Evolutionary conservation across 805 yeast species (phyloP).

Genomic region (Pichia nanzhaoensis): DNA sequence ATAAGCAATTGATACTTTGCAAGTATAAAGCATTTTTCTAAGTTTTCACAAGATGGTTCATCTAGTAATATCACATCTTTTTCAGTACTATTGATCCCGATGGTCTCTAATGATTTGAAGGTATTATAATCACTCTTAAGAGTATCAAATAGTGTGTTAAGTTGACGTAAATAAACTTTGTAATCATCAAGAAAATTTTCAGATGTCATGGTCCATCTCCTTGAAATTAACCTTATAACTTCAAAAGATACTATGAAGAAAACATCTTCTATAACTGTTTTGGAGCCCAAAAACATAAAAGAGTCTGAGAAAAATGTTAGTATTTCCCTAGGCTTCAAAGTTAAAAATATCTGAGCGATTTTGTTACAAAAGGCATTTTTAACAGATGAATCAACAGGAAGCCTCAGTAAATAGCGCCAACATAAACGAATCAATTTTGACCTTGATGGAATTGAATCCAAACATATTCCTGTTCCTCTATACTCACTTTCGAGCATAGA

Average conservation of each 20-base stretch:
- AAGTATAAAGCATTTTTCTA: conserved; percentile 5
- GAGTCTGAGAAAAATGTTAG: neutral
- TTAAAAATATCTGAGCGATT: neutral
- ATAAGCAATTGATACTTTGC: conserved; percentile 2
- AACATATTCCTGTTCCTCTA: conserved; percentile 1
- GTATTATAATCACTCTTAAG: neutral
- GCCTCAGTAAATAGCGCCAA: conserved; percentile 2
- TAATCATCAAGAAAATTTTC: neutral
- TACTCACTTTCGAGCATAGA: conserved; percentile 1
- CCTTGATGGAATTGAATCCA: conserved; percentile 7
- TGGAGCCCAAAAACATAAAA: neutral
- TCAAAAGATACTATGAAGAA: conserved; percentile 6
- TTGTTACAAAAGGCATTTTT: neutral
- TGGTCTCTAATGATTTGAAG: neutral
- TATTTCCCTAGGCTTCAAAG: conserved; percentile 1
- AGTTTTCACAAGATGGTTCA: neutral
- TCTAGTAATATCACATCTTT: neutral
- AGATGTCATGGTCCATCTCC: neutral
- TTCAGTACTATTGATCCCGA: too few relatives aligned
- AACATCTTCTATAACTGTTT: neutral
- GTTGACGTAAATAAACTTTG: neutral
- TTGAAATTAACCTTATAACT: neutral
- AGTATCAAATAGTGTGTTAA: neutral
- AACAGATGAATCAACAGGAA: neutral
- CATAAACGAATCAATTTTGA: neutral